Conservation (phyloP, 768 basidiomycete genomes). For the Sarcomyxa edulis region DNA sequence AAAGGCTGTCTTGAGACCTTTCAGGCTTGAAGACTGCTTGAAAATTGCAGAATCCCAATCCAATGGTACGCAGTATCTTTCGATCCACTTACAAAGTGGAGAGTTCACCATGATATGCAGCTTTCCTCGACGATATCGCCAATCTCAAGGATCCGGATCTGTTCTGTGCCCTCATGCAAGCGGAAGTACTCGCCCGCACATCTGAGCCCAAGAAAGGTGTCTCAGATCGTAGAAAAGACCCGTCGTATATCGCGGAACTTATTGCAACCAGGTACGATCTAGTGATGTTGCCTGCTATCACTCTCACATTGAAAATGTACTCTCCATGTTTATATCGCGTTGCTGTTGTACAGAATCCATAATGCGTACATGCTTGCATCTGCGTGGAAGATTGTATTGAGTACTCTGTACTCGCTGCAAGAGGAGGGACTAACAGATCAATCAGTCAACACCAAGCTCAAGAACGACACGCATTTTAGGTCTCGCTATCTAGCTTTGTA, state of each 20-base stretch:
- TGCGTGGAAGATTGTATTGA: conserved; percentile 71
- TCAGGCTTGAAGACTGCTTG: conserved; percentile 56
- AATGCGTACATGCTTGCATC: conserved; percentile 81
- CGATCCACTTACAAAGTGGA: background rate
- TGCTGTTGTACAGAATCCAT: conserved; percentile 51
- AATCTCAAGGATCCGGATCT: conserved; percentile 61
- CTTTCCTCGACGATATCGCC: conserved; percentile 64
- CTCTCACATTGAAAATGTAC: background rate
- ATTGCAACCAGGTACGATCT: conserved; percentile 51
- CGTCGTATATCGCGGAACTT: conserved; percentile 50
- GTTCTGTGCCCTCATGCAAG: conserved; percentile 52
- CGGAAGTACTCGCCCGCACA: conserved; percentile 50
- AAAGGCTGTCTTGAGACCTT: conserved; percentile 57
- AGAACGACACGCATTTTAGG: conserved; percentile 43
- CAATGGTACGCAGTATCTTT: conserved; percentile 40
- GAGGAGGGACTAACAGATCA: conserved; percentile 49
- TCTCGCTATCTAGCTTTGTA: conserved; percentile 58
- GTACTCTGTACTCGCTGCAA: conserved; percentile 51
- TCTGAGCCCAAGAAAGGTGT: conserved; percentile 22
- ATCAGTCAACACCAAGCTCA: conserved; percentile 48
- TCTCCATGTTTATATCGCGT: conserved; percentile 4
- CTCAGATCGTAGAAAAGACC: conserved; percentile 26
- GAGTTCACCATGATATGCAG: conserved; percentile 24
- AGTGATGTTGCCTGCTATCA: too few species aligned
- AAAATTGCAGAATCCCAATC: conserved; percentile 73